Conservation (phyloP, 805 yeast genomes). For the Maudiozyma turicensis region DNA sequence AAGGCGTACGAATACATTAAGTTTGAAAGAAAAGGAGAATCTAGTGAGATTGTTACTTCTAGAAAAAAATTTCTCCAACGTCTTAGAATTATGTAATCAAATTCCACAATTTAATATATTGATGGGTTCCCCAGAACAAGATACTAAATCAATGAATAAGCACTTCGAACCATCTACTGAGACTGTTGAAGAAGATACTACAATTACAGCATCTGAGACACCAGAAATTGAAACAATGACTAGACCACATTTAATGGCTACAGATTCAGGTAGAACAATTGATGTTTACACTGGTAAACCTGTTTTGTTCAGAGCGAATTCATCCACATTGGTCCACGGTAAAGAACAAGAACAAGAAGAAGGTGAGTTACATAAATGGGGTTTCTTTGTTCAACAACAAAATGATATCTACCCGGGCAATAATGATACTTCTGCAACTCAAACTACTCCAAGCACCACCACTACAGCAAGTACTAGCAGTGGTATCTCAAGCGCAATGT, state of each 20-base stretch:
- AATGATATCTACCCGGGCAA: constrained; percentile 30
- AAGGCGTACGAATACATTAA: constrained; percentile 45
- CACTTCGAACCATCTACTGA: constrained; percentile 6
- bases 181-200: background rate
- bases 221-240: constrained; percentile 3
- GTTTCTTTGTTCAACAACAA: constrained; percentile 66
- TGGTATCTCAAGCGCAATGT: background rate
- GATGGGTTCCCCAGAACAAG: constrained; percentile 3
- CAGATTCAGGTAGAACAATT: constrained; percentile 49
- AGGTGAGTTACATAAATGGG: constrained; percentile 84
- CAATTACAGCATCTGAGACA: background rate
- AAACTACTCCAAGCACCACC: too few species aligned
- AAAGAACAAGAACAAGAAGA: constrained; percentile 75
- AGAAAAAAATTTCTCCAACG: constrained; percentile 58
- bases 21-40: constrained; percentile 64
- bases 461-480: background rate
- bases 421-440: background rate
- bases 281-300: constrained; percentile 69
- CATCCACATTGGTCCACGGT: constrained; percentile 57
- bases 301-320: constrained; percentile 51
- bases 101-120: constrained; percentile 17
- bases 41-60: constrained; percentile 57
- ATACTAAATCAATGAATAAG: constrained; percentile 1
- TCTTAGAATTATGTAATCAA: constrained; percentile 30
- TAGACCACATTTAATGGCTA: constrained; percentile 62